phyloP scores from a whole-genome alignment of 2,329 filamentous ascomycete species.

The Fusarium coffeatum region DNA sequence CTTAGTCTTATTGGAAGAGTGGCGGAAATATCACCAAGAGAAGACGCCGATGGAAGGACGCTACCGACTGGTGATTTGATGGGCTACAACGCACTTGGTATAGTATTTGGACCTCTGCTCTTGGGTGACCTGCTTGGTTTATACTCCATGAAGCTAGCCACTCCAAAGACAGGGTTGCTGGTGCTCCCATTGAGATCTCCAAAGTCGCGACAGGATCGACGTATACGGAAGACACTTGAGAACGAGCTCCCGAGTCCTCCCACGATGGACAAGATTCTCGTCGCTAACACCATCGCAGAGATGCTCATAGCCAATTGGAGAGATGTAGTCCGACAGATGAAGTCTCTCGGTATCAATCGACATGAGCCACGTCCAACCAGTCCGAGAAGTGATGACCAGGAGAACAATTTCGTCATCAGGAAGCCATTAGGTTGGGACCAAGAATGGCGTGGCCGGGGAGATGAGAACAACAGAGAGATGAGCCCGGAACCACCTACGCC shows the following conservation, averaged over 20 bases:
- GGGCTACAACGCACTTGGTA: conserved; percentile 72
- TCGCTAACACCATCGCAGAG: conserved; percentile 70
- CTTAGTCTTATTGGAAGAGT: conserved; percentile 69
- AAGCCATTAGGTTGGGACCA: conserved; percentile 52
- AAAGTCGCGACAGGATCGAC: conserved; percentile 50
- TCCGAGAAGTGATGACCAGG: conserved; percentile 40
- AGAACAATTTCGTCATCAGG: conserved; percentile 55
- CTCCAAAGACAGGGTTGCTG: conserved; percentile 56
- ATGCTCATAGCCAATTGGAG: conserved; percentile 76
- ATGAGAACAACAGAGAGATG: conserved; percentile 24
- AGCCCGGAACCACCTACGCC: conserved; percentile 56
- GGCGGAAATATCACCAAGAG: conserved; percentile 64
- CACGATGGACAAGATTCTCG: conserved; percentile 65
- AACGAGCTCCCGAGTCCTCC: conserved; percentile 36
- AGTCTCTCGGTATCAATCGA: conserved; percentile 54
- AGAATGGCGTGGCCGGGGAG: conserved; percentile 36
- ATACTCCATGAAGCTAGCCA: conserved; percentile 61
- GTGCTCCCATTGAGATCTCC: conserved; percentile 59
- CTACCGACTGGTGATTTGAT: conserved; percentile 69
- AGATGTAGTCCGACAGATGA: conserved; percentile 71
- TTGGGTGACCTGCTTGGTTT: conserved; percentile 67
- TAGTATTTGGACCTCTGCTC: conserved; percentile 73
- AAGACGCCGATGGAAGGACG: conserved; percentile 63
- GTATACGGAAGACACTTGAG: conserved; percentile 34
- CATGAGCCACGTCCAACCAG: conserved; percentile 35